Evolutionary conservation across 2,329 filamentous ascomycete species (phyloP).

Genomic region (Shiraia sp.): DNA sequence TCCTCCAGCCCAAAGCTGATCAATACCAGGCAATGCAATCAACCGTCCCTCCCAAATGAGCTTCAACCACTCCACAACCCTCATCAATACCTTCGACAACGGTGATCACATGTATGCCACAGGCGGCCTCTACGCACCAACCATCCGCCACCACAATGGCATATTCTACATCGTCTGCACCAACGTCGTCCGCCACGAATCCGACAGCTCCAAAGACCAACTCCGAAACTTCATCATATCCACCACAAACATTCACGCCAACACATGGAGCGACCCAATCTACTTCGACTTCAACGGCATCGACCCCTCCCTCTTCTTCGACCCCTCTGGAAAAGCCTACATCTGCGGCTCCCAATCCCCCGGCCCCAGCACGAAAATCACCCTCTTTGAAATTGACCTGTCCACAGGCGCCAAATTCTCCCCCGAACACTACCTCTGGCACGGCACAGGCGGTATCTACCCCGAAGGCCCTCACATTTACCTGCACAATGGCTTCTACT

Average conservation of each 20-base stretch:
- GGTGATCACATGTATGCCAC: conserved; percentile 17
- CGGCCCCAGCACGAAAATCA: conserved; percentile 18
- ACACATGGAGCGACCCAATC: conserved; percentile 14
- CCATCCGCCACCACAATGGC: conserved; percentile 15
- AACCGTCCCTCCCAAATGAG: conserved; percentile 52
- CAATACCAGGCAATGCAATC: conserved; percentile 46
- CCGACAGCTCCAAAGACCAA: conserved; percentile 48
- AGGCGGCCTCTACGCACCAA: conserved; percentile 22
- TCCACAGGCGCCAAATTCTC: conserved; percentile 23
- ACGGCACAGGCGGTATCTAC: conserved; percentile 33
- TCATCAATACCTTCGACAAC: conserved; percentile 16
- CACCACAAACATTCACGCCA: conserved; percentile 11
- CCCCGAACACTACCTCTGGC: conserved; percentile 28
- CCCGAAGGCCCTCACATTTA: conserved; percentile 45
- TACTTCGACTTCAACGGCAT: conserved; percentile 17
- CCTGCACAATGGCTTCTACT: conserved; percentile 37
- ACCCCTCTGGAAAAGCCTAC: conserved; percentile 14
- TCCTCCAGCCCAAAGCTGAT: background rate
- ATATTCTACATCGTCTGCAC: conserved; percentile 24
- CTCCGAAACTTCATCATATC: conserved; percentile 43
- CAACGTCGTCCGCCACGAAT: conserved; percentile 25
- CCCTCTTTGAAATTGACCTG: conserved; percentile 31
- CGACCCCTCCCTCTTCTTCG: conserved; percentile 20
- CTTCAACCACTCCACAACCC: conserved; percentile 51
- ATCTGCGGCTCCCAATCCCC: conserved; percentile 23